phyloP scores from a whole-genome alignment of 371 early-diverging fungal species.

The Actinomucor elegans region DNA sequence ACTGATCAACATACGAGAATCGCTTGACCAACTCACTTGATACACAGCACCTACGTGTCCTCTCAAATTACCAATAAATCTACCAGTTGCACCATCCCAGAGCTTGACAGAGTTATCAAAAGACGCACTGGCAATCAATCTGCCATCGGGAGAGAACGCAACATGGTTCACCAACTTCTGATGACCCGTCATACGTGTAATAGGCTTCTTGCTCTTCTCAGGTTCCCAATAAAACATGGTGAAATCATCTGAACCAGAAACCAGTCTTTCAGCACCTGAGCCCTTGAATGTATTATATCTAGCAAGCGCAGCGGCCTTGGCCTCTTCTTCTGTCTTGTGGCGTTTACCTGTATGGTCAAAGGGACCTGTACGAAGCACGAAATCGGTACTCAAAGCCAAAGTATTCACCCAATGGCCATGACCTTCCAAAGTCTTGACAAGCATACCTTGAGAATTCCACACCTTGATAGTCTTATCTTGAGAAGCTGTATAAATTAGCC shows the following conservation, averaged over 20 bases:
- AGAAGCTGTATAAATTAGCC: constrained; percentile 88
- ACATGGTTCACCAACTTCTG: constrained; percentile 96
- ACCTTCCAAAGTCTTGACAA: constrained; percentile 84
- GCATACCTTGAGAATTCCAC: constrained; percentile 87
- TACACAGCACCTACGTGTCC: constrained; percentile 96
- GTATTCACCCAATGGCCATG: constrained; percentile 93
- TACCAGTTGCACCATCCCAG: constrained; percentile 95
- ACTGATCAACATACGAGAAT: constrained; percentile 87
- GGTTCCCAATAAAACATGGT: constrained; percentile 97
- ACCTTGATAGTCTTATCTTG: constrained; percentile 94
- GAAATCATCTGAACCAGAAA: constrained; percentile 95
- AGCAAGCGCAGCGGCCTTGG: constrained; percentile 69
- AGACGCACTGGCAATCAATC: constrained; percentile 90
- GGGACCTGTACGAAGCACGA: constrained; percentile 86
- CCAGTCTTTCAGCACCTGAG: constrained; percentile 76
- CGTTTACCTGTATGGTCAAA: constrained; percentile 80
- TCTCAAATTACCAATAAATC: constrained; percentile 88
- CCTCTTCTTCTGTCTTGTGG: constrained; percentile 68
- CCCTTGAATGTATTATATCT: constrained; percentile 79
- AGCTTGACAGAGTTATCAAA: constrained; percentile 98
- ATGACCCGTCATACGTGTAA: constrained; percentile 89
- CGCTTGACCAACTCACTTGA: constrained; percentile 92
- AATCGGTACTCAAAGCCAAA: constrained; percentile 89
- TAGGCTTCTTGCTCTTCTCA: constrained; percentile 76
- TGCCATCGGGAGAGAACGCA: constrained; percentile 92